Base-by-base conservation (phyloP, 2,329 filamentous ascomycete species). In the Trichophyton mentagrophytes region DNA sequence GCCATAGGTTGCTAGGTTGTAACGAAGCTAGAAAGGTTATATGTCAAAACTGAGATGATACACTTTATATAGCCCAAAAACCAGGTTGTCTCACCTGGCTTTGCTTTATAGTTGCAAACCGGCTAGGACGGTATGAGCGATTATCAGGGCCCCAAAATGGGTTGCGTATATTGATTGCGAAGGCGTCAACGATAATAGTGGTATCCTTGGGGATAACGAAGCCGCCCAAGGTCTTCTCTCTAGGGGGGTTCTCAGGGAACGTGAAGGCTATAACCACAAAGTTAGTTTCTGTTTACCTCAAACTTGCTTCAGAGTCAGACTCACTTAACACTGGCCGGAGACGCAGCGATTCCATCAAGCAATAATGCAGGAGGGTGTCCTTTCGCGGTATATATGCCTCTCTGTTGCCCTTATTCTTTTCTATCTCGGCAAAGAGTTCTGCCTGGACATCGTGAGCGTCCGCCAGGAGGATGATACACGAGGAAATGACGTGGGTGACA, bases 401-500 rank as follows among this genome's bases (percentile, higher is more conserved):
- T 6, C 2, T 44, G n/a, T 44, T 20, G 7, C 6, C 40, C 11
- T 15, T n/a, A 5, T 44, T 44, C 11, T 44, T n/a, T 20, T 44
- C 13, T 15, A 44, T 44, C n/a, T 44, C 40, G 0, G n/a, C 15
- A n/a, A 44, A 15, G 7, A 44, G 40, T n/a, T 44, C 40, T 7
- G 15, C 5, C 15, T 44, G 40, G 6, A 44, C 40, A 44, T 44
- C 7, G 0, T 64, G 68, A 60, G 77, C 46, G 1, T 69, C 68
- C 0, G 76, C 76, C 0, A 80, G 66, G 55, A 77, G 74, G 0
- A 77, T 66, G 0, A 76, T 62, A 20, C 69, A 71, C 76, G 77
- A 80, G 0, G 74, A 73, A 0, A 79, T 56, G 1, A 66, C 75
- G 2, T 74, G 73, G 1, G 71, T 72, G 0, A 76, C 77, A 6